These are phyloP conservation scores for Fagopyrum esculentum DNA, from an alignment of 148 eudicot species.

Conservation along the genomic window DNA sequence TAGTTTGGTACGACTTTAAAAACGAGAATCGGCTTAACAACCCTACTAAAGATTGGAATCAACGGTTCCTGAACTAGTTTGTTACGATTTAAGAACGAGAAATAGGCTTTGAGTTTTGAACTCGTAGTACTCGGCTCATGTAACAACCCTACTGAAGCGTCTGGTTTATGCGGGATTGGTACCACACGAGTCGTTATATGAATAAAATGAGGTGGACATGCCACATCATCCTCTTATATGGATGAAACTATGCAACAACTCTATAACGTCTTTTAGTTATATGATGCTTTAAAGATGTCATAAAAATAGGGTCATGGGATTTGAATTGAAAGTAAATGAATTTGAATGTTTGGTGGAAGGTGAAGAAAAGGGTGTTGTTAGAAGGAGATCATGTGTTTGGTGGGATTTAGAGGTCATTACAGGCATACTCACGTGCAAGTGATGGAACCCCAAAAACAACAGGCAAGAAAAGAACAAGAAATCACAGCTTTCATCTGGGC, in stretches of 20 bases:
- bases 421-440: not conserved
- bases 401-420: not conserved
- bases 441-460: not conserved
- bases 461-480: not conserved
- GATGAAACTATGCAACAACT: not conserved
- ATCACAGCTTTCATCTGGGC: not conserved
- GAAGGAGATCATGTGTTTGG: conserved; percentile 7
- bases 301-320: not conserved
- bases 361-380: not conserved
- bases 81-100: no score
- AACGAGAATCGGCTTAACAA: no score
- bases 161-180: no score
- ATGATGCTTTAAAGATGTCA: not conserved
- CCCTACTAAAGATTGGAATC: no score
- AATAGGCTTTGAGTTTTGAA: no score
- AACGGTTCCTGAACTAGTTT: no score
- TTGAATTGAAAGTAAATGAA: not conserved
- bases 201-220: not conserved
- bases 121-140: no score
- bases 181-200: not conserved
- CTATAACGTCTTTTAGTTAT: not conserved
- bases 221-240: not conserved
- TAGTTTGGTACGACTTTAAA: no score
- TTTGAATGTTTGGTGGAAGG: not conserved
- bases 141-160: no score